Conservation (phyloP, 768 basidiomycete genomes). For the Pilatotrama ljubarskyi region DNA sequence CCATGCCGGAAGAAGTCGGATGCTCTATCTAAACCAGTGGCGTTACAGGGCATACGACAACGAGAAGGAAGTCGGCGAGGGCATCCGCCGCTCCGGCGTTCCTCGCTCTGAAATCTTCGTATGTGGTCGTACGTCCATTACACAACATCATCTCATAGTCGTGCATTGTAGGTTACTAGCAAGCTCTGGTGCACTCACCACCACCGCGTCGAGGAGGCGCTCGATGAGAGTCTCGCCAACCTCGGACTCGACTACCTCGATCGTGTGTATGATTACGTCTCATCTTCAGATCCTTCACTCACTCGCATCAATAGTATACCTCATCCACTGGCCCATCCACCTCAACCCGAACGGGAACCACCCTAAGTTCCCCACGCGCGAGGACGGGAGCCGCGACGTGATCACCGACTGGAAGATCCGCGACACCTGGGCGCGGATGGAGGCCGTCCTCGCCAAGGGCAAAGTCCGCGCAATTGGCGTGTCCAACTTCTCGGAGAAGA, state of each 20-base stretch:
- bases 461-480: conserved; percentile 70
- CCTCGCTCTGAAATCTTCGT: conserved; percentile 73
- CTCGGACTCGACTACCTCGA: conserved; percentile 88
- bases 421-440: conserved; percentile 87
- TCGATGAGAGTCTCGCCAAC: conserved; percentile 73
- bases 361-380: conserved; percentile 54
- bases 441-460: conserved; percentile 66
- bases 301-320: conserved; percentile 44
- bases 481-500: conserved; percentile 71
- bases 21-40: neutral
- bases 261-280: conserved; percentile 42
- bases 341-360: conserved; percentile 70
- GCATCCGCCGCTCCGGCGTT: conserved; percentile 74
- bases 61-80: conserved; percentile 82
- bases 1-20: neutral
- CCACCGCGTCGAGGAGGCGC: conserved; percentile 65
- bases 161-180: conserved; percentile 56
- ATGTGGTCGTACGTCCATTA: conserved; percentile 26
- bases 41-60: conserved; percentile 61
- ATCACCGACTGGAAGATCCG: conserved; percentile 63
- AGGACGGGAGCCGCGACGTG: conserved; percentile 66
- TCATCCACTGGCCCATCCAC: conserved; percentile 83
- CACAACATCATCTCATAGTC: neutral
- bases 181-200: conserved; percentile 73
- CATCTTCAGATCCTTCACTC: conserved; percentile 13